These are phyloP conservation scores for Trichoderma atrobrunneum DNA, from an alignment of 2,329 filamentous ascomycete species.

Conservation along the genomic window DNA sequence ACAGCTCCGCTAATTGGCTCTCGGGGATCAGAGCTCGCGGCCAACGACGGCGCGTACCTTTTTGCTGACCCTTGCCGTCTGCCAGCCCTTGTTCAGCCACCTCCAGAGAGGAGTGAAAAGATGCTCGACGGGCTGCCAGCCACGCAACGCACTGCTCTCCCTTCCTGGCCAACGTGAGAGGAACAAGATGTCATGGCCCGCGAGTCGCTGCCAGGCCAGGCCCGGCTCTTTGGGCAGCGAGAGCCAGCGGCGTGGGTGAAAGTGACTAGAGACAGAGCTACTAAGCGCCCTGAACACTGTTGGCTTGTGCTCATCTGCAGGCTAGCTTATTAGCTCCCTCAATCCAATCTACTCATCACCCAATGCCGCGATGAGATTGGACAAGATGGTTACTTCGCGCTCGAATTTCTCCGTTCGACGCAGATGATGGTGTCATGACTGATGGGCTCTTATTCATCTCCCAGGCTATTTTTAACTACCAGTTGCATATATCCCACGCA, in stretches of 20 bases:
- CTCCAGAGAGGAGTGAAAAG: constrained; percentile 5
- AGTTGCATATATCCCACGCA: constrained; percentile 14
- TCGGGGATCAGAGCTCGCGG: background rate
- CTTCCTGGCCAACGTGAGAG: background rate
- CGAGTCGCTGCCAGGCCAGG: background rate
- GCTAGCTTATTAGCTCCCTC: constrained; percentile 12
- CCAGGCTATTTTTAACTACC: constrained; percentile 9
- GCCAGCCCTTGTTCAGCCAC: constrained; percentile 7
- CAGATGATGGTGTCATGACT: constrained; percentile 14
- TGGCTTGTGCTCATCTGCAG: constrained; percentile 10
- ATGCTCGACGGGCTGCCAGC: background rate
- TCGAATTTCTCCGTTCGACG: constrained; percentile 6
- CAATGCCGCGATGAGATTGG: constrained; percentile 9
- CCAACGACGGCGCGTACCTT: constrained; percentile 19
- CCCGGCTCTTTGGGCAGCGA: constrained; percentile 14
- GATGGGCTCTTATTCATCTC: constrained; percentile 7
- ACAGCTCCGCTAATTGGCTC: constrained; percentile 16
- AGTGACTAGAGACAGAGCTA: background rate
- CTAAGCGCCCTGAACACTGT: constrained; percentile 18
- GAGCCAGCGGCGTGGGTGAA: background rate
- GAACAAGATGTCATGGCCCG: background rate
- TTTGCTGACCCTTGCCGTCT: constrained; percentile 9
- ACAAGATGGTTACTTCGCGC: background rate
- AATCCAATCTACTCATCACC: constrained; percentile 11
- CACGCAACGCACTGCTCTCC: background rate